A percentile compares a stretch with the other conserved stretches of the same genome.
These are phyloP conservation scores for Knufia petricola DNA, from an alignment of 2,329 filamentous ascomycete genomes.

Conservation along the genomic window DNA sequence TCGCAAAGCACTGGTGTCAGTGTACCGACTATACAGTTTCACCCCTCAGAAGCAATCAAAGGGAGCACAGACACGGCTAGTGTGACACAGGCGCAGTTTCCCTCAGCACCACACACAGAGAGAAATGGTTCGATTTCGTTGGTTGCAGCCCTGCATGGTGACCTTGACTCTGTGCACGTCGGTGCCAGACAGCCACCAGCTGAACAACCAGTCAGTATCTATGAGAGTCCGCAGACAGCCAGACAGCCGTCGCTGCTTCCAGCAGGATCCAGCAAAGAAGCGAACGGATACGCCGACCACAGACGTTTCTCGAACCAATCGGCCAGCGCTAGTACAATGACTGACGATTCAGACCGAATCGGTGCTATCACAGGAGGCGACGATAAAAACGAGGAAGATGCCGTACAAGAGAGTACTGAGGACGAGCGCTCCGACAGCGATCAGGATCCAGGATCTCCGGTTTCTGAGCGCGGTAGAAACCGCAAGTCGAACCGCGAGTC, in stretches of 20 bases:
- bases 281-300: conserved; percentile 12
- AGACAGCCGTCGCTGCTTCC: background rate
- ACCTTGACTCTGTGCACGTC: conserved; percentile 27
- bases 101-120: conserved; percentile 34
- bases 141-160: conserved; percentile 38
- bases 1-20: conserved; percentile 20
- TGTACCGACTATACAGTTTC: conserved; percentile 20
- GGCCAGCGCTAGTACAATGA: conserved; percentile 25
- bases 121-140: conserved; percentile 33
- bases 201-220: background rate
- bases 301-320: conserved; percentile 23
- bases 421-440: background rate
- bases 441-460: conserved; percentile 46
- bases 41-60: conserved; percentile 15
- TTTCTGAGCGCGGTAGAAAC: conserved; percentile 55
- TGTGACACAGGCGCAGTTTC: conserved; percentile 37
- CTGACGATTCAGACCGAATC: conserved; percentile 36
- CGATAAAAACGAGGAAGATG: conserved; percentile 55
- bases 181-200: conserved; percentile 8
- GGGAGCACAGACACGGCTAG: conserved; percentile 27
- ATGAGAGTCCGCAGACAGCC: background rate
- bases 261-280: conserved; percentile 11
- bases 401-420: conserved; percentile 31
- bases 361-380: conserved; percentile 57
- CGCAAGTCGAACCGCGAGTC: conserved; percentile 19